These are phyloP conservation scores for Chlorella sorokiniana DNA, from an alignment of 139 green algal species.

Conservation along the genomic window DNA sequence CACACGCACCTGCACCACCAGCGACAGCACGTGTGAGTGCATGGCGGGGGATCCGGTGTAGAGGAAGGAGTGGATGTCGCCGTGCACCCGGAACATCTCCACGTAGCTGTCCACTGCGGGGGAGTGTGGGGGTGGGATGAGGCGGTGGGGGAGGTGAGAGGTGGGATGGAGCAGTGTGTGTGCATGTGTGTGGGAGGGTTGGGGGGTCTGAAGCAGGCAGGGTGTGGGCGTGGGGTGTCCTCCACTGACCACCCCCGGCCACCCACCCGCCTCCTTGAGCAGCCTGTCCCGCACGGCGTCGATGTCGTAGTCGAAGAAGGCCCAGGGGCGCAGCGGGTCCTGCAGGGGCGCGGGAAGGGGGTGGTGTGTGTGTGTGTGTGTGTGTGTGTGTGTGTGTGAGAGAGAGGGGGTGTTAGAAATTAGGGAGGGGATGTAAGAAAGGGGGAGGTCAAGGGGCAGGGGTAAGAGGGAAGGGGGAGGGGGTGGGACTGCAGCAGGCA, in stretches of 20 bases:
- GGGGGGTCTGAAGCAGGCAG: background rate
- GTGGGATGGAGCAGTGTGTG: background rate
- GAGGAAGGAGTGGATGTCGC: constrained; percentile 93
- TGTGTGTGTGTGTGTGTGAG: background rate
- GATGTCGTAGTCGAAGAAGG: constrained; percentile 39
- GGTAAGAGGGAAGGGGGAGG: too few species aligned
- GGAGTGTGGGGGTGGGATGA: background rate
- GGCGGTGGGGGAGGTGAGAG: background rate
- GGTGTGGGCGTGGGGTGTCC: too few species aligned
- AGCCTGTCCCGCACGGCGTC: constrained; percentile 47
- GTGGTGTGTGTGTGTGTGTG: background rate
- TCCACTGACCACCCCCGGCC: background rate
- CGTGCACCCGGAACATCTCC: constrained; percentile 66
- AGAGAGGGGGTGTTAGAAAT: background rate
- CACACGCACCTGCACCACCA: constrained; percentile 69
- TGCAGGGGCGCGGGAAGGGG: background rate
- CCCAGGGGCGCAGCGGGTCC: constrained; percentile 29
- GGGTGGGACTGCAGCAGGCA: too few species aligned
- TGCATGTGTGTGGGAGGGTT: background rate
- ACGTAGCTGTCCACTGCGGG: constrained; percentile 66
- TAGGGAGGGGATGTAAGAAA: too few species aligned
- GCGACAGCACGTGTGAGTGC: constrained; percentile 81
- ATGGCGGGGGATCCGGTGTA: constrained; percentile 91
- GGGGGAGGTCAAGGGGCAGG: too few species aligned
- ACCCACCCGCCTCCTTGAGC: constrained; percentile 36